A percentile compares a stretch with the other conserved stretches of the same genome.
phyloP scores from a whole-genome alignment of 257 asterid genomes.

The Lavandula angustifolia region DNA sequence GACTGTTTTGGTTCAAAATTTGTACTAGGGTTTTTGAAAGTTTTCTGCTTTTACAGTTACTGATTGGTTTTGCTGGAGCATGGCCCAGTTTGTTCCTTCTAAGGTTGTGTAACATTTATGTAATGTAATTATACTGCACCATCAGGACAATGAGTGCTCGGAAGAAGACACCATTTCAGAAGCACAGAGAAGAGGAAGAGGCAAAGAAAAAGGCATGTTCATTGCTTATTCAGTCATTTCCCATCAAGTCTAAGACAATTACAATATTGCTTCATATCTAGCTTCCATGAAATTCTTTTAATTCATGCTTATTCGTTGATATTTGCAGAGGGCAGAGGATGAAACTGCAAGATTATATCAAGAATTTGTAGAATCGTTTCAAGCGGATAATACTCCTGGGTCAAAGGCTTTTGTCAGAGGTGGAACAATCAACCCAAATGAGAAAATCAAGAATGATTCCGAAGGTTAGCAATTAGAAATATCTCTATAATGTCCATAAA shows the following conservation, averaged over 20 bases:
- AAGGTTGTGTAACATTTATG: neutral
- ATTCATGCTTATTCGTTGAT: slow-evolving; percentile 18
- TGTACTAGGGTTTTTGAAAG: neutral
- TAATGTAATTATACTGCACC: slow-evolving; percentile 9
- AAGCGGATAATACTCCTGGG: slow-evolving; percentile 70
- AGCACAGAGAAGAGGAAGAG: slow-evolving; percentile 95
- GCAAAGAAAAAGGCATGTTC: slow-evolving; percentile 73
- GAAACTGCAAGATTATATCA: slow-evolving; percentile 84
- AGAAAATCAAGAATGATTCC: slow-evolving; percentile 54
- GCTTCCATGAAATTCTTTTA: neutral
- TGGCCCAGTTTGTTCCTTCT: neutral
- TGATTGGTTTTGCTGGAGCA: slow-evolving; percentile 14
- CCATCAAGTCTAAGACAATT: slow-evolving; percentile 12
- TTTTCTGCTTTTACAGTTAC: neutral
- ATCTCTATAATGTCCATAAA: slow-evolving; percentile 14
- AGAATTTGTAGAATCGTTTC: slow-evolving; percentile 85
- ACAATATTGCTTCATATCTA: neutral
- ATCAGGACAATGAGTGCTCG: slow-evolving; percentile 68
- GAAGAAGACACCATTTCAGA: slow-evolving; percentile 93
- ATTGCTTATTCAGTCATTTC: slow-evolving; percentile 17
- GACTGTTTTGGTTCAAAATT: neutral
- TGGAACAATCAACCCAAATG: slow-evolving; percentile 82
- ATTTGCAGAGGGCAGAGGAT: slow-evolving; percentile 76
- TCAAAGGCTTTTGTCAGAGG: slow-evolving; percentile 90
- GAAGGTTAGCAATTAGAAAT: slow-evolving; percentile 57